Conservation (phyloP, 495 filamentous ascomycete species). For the Neurospora sp. region DNA sequence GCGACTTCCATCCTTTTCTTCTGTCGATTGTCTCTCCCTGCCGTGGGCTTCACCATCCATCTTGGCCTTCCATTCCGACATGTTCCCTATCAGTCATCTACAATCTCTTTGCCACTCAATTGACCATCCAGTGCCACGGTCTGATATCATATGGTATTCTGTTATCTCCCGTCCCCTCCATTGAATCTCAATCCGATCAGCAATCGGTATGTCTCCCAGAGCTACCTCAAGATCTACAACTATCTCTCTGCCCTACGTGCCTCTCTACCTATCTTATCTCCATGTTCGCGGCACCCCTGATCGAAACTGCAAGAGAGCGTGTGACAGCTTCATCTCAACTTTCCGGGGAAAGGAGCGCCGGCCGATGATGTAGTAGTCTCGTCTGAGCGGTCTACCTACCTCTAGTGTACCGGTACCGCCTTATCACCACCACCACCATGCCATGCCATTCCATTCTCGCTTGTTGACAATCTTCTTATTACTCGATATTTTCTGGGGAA, state of each 20-base stretch:
- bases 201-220: neutral
- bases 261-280: neutral
- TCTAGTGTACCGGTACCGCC: neutral
- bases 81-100: slow-evolving; percentile 1
- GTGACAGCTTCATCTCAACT: neutral
- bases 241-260: neutral
- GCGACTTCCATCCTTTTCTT: neutral
- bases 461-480: neutral
- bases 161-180: neutral
- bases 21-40: neutral
- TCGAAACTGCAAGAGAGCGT: neutral
- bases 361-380: neutral
- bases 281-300: neutral
- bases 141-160: neutral
- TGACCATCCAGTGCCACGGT: neutral
- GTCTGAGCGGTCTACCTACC: neutral
- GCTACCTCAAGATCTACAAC: neutral
- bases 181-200: neutral
- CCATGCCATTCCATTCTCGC: neutral
- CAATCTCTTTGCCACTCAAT: neutral
- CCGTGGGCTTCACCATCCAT: neutral
- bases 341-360: neutral
- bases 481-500: neutral
- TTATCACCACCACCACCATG: neutral
- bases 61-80: neutral